A percentile compares a stretch with the other conserved stretches of the same genome.
These are phyloP conservation scores for Ogataea hybrid DNA, from an alignment of 1,139 yeast genomes.

Conservation along the genomic window DNA sequence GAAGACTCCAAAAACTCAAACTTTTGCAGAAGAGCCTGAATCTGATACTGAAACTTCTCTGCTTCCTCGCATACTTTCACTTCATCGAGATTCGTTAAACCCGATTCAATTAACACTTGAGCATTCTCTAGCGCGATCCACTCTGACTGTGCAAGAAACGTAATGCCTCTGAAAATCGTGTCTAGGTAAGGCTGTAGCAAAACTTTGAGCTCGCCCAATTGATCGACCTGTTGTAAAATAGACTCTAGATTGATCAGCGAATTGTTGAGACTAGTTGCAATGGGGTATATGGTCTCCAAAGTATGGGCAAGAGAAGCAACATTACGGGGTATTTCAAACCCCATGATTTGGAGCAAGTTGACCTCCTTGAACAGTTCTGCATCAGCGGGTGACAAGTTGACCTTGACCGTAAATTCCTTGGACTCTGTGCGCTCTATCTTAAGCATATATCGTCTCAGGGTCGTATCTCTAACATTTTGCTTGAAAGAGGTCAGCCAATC, in stretches of 20 bases:
- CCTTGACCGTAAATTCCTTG: slow-evolving; percentile 23
- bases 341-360: slow-evolving; percentile 48
- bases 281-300: slow-evolving; percentile 53
- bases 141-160: slow-evolving; percentile 34
- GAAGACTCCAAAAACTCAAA: slow-evolving; percentile 30
- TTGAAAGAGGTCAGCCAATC: slow-evolving; percentile 45
- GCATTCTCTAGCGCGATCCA: slow-evolving; percentile 62
- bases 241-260: slow-evolving; percentile 37
- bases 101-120: slow-evolving; percentile 37
- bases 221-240: slow-evolving; percentile 26
- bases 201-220: slow-evolving; percentile 40
- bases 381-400: slow-evolving; percentile 53
- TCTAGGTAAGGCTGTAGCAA: slow-evolving; percentile 42
- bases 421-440: slow-evolving; percentile 16
- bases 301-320: slow-evolving; percentile 43
- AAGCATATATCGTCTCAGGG: slow-evolving; percentile 40
- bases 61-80: slow-evolving; percentile 36
- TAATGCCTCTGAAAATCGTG: slow-evolving; percentile 29
- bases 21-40: slow-evolving; percentile 37
- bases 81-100: slow-evolving; percentile 23
- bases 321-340: slow-evolving; percentile 58
- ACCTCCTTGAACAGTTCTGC: slow-evolving; percentile 52
- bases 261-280: slow-evolving; percentile 56
- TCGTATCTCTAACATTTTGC: slow-evolving; percentile 18
- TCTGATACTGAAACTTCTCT: slow-evolving; percentile 39